Evolutionary conservation across 2,329 filamentous ascomycete genomes (phyloP).

Genomic region (Monosporascus sp.): DNA sequence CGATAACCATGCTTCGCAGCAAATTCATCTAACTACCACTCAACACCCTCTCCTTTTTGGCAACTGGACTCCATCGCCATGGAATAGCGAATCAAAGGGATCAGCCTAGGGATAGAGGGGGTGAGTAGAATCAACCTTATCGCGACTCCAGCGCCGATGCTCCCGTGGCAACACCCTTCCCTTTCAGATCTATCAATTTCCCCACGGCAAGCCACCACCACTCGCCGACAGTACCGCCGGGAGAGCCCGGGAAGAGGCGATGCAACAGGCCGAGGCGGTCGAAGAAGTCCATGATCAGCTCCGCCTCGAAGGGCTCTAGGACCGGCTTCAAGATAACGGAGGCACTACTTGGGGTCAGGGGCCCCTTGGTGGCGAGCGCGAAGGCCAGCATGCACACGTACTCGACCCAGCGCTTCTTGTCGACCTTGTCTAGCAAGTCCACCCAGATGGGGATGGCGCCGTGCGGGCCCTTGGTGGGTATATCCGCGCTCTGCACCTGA

Average conservation of each 20-base stretch:
- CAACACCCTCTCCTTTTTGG: not conserved
- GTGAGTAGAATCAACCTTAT: too few relatives aligned
- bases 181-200: constrained; percentile 18
- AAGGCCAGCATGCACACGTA: constrained; percentile 59
- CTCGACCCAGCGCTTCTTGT: constrained; percentile 59
- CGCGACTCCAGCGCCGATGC: too few relatives aligned
- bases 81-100: not conserved
- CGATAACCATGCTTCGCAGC: too few relatives aligned
- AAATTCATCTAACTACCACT: too few relatives aligned
- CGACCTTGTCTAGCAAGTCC: constrained; percentile 58
- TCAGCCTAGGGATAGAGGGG: too few relatives aligned
- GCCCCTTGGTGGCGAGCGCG: constrained; percentile 56
- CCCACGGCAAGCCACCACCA: constrained; percentile 64
- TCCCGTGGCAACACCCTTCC: constrained; percentile 1
- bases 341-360: constrained; percentile 48
- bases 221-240: constrained; percentile 46
- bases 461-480: constrained; percentile 36
- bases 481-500: constrained; percentile 28
- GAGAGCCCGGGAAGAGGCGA: constrained; percentile 30
- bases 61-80: not conserved
- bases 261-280: constrained; percentile 46
- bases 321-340: constrained; percentile 51
- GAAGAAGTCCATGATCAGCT: constrained; percentile 55
- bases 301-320: constrained; percentile 59
- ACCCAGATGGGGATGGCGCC: constrained; percentile 66